Conservation (phyloP, 805 yeast species). For the Ogataea siamensis region DNA sequence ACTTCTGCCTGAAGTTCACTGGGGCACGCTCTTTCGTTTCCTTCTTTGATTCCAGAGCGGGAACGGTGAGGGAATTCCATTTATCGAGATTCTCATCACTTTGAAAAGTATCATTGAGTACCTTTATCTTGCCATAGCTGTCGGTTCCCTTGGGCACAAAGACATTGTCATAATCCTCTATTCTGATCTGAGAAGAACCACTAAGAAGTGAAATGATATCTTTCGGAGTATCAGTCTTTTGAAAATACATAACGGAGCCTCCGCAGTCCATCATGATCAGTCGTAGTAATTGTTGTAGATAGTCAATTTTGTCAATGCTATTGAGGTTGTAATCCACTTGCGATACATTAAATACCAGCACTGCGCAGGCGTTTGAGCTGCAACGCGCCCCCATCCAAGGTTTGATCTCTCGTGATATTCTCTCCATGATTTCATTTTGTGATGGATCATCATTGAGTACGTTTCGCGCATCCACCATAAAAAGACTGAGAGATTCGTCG, state of each 20-base stretch:
- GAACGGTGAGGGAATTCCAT: conserved; percentile 13
- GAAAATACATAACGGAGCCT: conserved; percentile 15
- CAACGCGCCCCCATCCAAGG: conserved; percentile 2
- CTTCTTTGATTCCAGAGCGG: conserved; percentile 8
- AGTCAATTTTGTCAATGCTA: conserved; percentile 22
- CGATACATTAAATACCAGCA: conserved; percentile 13
- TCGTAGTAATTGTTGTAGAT: conserved; percentile 28
- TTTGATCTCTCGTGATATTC: neutral
- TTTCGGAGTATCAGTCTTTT: neutral
- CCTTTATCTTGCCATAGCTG: conserved; percentile 47
- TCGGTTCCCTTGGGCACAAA: conserved; percentile 52
- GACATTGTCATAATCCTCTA: conserved; percentile 21
- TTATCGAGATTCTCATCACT: conserved; percentile 16
- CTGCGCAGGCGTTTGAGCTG: neutral
- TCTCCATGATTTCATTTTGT: neutral
- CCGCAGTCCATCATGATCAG: conserved; percentile 14
- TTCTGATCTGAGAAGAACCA: conserved; percentile 1
- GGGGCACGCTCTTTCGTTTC: no score
- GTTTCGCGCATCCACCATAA: neutral
- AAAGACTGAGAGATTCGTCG: neutral
- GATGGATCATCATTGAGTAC: neutral
- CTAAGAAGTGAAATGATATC: conserved; percentile 3
- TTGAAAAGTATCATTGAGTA: conserved; percentile 36
- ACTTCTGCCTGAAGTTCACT: conserved; percentile 3
- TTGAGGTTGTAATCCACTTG: conserved; percentile 19